phyloP scores from a whole-genome alignment of 139 green algal genomes.

The Chlamydomonas schloesseri region DNA sequence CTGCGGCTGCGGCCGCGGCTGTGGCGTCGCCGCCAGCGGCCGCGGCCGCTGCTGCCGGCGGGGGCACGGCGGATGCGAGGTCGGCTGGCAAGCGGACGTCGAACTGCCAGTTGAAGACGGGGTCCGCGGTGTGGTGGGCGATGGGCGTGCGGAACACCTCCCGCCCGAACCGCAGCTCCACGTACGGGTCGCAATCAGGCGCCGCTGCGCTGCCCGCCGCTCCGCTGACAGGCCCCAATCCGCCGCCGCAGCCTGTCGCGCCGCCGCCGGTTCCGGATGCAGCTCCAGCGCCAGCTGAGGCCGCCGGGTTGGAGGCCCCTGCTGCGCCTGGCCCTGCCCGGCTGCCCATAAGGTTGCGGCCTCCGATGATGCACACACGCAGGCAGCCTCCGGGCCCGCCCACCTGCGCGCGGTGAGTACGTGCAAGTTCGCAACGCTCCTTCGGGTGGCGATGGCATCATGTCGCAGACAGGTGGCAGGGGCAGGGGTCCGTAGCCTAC shows the following conservation, averaged over 20 bases:
- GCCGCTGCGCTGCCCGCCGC: background rate
- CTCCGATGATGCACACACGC: slow-evolving; percentile 40
- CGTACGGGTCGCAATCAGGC: slow-evolving; percentile 35
- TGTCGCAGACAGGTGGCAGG: no score
- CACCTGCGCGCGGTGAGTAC: background rate
- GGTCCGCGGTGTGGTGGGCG: slow-evolving; percentile 37
- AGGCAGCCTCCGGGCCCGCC: slow-evolving; percentile 50
- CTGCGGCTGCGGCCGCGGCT: background rate
- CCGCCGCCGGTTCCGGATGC: background rate
- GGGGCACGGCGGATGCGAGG: background rate
- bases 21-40: background rate
- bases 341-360: slow-evolving; percentile 22
- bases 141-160: slow-evolving; percentile 57
- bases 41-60: background rate
- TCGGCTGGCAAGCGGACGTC: slow-evolving; percentile 25
- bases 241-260: background rate
- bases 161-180: slow-evolving; percentile 52
- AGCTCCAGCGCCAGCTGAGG: no score
- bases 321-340: background rate
- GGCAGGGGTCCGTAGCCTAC: no score
- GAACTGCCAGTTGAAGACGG: slow-evolving; percentile 59
- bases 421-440: no score
- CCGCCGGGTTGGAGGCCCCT: background rate
- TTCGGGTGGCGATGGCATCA: no score
- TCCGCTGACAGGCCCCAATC: background rate